These are phyloP conservation scores for Persicaria maculosa DNA, from an alignment of 148 eudicot genomes.

Conservation along the genomic window DNA sequence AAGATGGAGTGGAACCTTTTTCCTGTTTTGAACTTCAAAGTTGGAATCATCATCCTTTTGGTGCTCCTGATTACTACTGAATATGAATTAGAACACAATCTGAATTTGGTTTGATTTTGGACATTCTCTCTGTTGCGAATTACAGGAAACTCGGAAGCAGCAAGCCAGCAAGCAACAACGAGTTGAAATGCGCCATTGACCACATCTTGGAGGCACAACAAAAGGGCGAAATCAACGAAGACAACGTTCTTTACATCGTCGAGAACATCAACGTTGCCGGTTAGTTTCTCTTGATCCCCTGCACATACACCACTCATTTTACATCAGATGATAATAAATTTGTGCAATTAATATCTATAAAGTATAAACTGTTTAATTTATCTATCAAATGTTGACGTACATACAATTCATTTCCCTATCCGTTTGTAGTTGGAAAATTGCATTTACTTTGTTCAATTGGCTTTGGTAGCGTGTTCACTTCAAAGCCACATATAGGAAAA, in stretches of 20 bases:
- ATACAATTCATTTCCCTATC: background rate
- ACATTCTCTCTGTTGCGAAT: background rate
- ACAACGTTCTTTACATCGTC: conserved; percentile 68
- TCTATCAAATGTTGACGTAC: background rate
- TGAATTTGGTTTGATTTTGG: background rate
- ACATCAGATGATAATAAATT: too few relatives aligned
- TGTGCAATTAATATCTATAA: too few relatives aligned
- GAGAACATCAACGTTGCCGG: conserved; percentile 67
- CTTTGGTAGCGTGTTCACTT: conserved; percentile 1
- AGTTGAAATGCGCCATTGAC: conserved; percentile 63
- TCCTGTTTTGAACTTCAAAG: too few relatives aligned
- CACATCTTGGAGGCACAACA: conserved; percentile 55
- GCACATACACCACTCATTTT: too few relatives aligned
- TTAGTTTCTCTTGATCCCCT: background rate
- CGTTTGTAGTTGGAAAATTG: background rate
- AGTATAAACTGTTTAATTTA: too few relatives aligned
- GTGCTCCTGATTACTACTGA: too few relatives aligned
- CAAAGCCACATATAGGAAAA: background rate
- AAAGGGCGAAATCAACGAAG: conserved; percentile 61
- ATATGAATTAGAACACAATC: background rate
- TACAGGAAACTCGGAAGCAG: conserved; percentile 33
- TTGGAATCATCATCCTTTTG: too few relatives aligned
- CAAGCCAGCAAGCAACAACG: conserved; percentile 27
- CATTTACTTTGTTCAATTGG: background rate
- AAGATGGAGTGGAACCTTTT: too few relatives aligned